Base-by-base conservation (phyloP, 2,329 filamentous ascomycete genomes). In the Ilyonectria destructans region DNA sequence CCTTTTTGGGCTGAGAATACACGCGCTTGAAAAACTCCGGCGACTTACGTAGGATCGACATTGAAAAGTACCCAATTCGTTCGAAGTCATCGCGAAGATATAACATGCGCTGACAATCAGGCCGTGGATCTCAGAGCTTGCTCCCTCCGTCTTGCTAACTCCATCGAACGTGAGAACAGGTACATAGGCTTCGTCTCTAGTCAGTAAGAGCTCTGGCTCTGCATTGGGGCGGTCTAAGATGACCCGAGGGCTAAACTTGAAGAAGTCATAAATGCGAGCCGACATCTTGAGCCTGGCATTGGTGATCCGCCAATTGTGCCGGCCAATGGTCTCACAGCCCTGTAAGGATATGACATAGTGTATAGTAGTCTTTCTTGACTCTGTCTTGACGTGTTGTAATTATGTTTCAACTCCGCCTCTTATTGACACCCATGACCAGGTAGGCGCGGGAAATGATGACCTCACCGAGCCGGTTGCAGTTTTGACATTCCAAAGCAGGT, bases 401-500 rank as follows among this genome's bases (percentile, higher is more conserved):
- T 49, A 23, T n/a, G 23, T 49, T 40, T 52, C 46, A 13, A 51
- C 21, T 4, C 33, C 21, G 2, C 15, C 58, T 6, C 5, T 9
- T 1, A 51, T 23, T 1, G 57, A 43, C 15, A 40, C 19, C 46
- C 58, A 60, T 4, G 46, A 60, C 46, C 58, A 60, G 2, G 58
- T 52, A 2, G 58, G 46, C 46, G 9, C 58, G 2, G 31, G 21
- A n/a, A 26, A 15, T 4, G 21, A 48, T 2, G 21, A 21, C 21
- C 46, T 10, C 8, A 4, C 31, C 5, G 13, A 26, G 21, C 4
- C 15, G 12, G 13, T 29, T 13, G 19, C 21, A 5, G 23, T 5
- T 21, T 62, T 62, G 23, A 55, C 49, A 3, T 33, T 35, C 49
- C 58, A 55, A 4, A 55, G 26, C 5, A 55, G 17, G 7, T 62